These are phyloP conservation scores for Penicillium pancosmium DNA, from an alignment of 495 filamentous ascomycete genomes.

Conservation along the genomic window DNA sequence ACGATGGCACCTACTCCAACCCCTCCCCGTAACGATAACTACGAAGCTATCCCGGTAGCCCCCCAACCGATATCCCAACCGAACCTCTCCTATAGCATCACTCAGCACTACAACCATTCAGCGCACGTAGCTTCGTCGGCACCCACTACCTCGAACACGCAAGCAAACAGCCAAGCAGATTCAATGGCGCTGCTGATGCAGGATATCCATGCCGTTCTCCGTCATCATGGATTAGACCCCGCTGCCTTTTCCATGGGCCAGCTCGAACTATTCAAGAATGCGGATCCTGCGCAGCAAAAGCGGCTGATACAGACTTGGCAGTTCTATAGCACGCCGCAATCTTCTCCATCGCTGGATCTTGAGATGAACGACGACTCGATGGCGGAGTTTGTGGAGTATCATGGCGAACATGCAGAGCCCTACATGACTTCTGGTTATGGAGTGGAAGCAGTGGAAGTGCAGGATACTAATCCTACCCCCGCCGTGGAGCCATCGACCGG, in stretches of 20 bases:
- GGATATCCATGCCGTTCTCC: slow-evolving; percentile 36
- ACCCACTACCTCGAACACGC: background rate
- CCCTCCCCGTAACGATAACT: no score
- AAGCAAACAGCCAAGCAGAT: slow-evolving; percentile 1
- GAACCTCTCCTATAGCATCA: slow-evolving; percentile 63
- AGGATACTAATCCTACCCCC: background rate
- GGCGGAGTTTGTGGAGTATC: slow-evolving; percentile 36
- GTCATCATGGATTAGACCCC: slow-evolving; percentile 56
- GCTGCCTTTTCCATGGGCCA: slow-evolving; percentile 57
- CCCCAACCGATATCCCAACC: background rate
- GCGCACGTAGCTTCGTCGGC: slow-evolving; percentile 46
- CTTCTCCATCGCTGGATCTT: slow-evolving; percentile 30
- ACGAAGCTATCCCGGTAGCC: background rate
- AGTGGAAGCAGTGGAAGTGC: slow-evolving; percentile 40
- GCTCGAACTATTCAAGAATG: slow-evolving; percentile 61
- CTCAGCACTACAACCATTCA: slow-evolving; percentile 78
- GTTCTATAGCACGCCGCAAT: slow-evolving; percentile 37
- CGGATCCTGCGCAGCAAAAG: slow-evolving; percentile 57
- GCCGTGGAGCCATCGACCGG: slow-evolving; percentile 41
- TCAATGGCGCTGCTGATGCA: background rate
- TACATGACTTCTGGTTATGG: slow-evolving; percentile 75
- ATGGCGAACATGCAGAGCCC: slow-evolving; percentile 55
- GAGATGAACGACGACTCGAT: slow-evolving; percentile 56
- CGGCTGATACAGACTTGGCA: slow-evolving; percentile 70
- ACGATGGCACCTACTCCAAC: slow-evolving; percentile 28